Evolutionary conservation across 2,329 filamentous ascomycete species (phyloP).

Genomic region (Zasmidium citrigriseum): DNA sequence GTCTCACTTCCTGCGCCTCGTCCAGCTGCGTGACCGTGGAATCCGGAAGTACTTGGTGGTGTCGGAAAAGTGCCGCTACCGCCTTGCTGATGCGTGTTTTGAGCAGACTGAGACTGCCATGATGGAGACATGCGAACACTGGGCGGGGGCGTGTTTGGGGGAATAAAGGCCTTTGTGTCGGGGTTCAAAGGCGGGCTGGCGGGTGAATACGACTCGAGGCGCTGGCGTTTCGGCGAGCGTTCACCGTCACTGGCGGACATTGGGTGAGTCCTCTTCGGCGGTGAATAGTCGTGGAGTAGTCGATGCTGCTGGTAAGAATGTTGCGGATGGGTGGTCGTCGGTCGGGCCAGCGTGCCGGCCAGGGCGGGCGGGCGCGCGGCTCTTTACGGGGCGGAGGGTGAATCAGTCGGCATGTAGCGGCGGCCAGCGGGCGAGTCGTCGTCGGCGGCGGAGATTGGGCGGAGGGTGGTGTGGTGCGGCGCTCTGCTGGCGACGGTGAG

Average conservation of each 20-base stretch:
- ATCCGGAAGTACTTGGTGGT: slow-evolving; percentile 43
- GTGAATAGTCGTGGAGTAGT: slow-evolving; percentile 6
- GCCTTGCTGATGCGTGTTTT: slow-evolving; percentile 18
- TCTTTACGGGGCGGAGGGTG: neutral
- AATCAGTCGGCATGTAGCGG: neutral
- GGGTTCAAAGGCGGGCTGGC: slow-evolving; percentile 37
- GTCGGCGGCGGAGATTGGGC: neutral
- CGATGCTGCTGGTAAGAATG: slow-evolving; percentile 17
- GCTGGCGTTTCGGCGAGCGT: slow-evolving; percentile 39
- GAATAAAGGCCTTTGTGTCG: slow-evolving; percentile 45
- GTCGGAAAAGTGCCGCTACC: slow-evolving; percentile 37
- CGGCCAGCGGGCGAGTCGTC: neutral
- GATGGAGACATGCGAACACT: slow-evolving; percentile 50
- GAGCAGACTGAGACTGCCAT: slow-evolving; percentile 37
- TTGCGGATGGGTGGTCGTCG: neutral
- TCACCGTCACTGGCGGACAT: slow-evolving; percentile 34
- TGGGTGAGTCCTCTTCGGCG: slow-evolving; percentile 10
- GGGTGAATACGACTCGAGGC: slow-evolving; percentile 45
- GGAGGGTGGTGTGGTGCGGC: neutral
- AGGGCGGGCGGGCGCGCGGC: neutral
- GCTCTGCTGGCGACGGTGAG: neutral
- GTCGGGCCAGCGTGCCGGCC: neutral
- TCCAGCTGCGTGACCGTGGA: slow-evolving; percentile 29
- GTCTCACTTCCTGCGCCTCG: slow-evolving; percentile 25
- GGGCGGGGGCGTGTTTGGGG: slow-evolving; percentile 50